These are phyloP conservation scores for Geum urbanum DNA, from an alignment of 306 rosid species.

Conservation along the genomic window DNA sequence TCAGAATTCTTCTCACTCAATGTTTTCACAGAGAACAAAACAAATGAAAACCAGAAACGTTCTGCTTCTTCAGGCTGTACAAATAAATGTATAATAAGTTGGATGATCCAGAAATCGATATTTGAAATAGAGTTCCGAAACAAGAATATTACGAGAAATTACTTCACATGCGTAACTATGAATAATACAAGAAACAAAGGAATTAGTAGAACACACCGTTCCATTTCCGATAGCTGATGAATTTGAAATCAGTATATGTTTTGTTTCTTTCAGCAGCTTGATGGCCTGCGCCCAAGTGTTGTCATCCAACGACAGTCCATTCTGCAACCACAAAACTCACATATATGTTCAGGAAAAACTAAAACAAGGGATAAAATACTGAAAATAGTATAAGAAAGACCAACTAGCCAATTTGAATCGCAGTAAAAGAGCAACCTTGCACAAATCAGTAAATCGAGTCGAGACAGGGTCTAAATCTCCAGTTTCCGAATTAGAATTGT, in stretches of 20 bases:
- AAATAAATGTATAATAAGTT: constrained; percentile 14
- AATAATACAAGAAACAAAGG: neutral
- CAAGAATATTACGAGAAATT: too few species aligned
- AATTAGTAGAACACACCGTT: constrained; percentile 37
- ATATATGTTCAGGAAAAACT: neutral
- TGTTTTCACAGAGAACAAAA: constrained; percentile 65
- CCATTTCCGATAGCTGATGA: constrained; percentile 64
- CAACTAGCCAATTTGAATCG: neutral
- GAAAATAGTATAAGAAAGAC: neutral
- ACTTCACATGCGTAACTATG: too few species aligned
- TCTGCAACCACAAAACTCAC: constrained; percentile 33
- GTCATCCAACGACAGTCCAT: constrained; percentile 55
- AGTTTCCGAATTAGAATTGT: constrained; percentile 22
- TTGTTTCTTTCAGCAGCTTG: constrained; percentile 60
- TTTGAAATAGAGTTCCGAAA: constrained; percentile 6
- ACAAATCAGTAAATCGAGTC: constrained; percentile 54
- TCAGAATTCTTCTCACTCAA: constrained; percentile 43
- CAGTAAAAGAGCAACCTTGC: constrained; percentile 47
- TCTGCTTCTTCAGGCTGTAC: constrained; percentile 83
- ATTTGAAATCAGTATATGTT: constrained; percentile 48
- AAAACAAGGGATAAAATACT: neutral
- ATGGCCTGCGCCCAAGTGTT: constrained; percentile 42
- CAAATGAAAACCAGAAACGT: constrained; percentile 77
- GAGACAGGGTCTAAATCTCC: constrained; percentile 32
- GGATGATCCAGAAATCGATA: constrained; percentile 4